phyloP scores from a whole-genome alignment of 805 yeast species.

The Schwanniomyces polymorphus region DNA sequence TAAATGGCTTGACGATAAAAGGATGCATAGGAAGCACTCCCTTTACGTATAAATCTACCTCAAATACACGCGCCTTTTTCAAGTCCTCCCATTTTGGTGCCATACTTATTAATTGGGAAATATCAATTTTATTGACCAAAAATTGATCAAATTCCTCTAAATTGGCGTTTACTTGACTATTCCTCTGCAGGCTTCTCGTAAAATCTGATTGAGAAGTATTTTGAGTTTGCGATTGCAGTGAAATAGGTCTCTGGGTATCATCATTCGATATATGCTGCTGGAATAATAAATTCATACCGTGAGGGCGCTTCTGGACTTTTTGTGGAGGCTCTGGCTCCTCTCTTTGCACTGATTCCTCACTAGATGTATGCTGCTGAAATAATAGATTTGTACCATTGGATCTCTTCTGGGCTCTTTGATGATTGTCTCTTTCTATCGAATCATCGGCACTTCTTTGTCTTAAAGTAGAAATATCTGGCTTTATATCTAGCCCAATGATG shows the following conservation, averaged over 20 bases:
- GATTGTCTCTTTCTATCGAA: not conserved
- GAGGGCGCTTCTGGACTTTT: constrained; percentile 3
- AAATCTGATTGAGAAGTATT: not conserved
- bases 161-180: not conserved
- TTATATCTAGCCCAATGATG: not conserved
- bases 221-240: not conserved
- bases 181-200: not conserved
- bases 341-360: not conserved
- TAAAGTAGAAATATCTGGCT: not conserved
- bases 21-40: constrained; percentile 16
- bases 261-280: constrained; percentile 7
- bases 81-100: constrained; percentile 11
- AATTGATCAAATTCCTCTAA: constrained; percentile 1
- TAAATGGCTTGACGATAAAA: constrained; percentile 27
- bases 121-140: constrained; percentile 4
- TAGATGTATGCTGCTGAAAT: constrained; percentile 5
- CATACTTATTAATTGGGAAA: constrained; percentile 3
- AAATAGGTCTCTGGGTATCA: constrained; percentile 7
- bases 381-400: constrained; percentile 7
- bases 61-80: constrained; percentile 12
- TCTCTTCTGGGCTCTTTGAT: constrained; percentile 1
- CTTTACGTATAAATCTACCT: constrained; percentile 14
- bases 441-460: not conserved
- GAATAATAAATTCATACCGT: constrained; percentile 6
- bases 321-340: constrained; percentile 4